A percentile compares a stretch with the other conserved stretches of the same genome.
phyloP scores from a whole-genome alignment of 805 yeast genomes.

The Ogataea trehalophila region DNA sequence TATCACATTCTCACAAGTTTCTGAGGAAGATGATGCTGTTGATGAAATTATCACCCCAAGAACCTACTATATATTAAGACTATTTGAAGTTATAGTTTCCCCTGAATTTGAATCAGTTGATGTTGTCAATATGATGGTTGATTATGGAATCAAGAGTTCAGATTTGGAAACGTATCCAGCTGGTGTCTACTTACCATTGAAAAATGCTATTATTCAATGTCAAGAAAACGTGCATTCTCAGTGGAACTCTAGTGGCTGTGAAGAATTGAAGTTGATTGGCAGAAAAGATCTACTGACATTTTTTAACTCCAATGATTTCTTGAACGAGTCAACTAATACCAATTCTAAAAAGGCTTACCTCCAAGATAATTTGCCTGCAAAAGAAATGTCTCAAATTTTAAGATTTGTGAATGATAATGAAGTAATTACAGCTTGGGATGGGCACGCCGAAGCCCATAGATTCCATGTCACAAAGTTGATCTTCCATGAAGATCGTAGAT shows the following conservation, averaged over 20 bases:
- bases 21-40: conserved; percentile 54
- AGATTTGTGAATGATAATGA: conserved; percentile 39
- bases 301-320: conserved; percentile 5
- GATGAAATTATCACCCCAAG: conserved; percentile 64
- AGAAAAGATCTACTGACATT: conserved; percentile 53
- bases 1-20: conserved; percentile 60
- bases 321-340: conserved; percentile 2
- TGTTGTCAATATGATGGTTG: conserved; percentile 58
- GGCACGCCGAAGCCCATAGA: conserved; percentile 64
- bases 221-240: conserved; percentile 48
- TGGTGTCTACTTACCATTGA: conserved; percentile 65
- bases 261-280: conserved; percentile 54
- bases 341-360: conserved; percentile 2
- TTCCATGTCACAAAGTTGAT: conserved; percentile 64
- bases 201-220: conserved; percentile 51
- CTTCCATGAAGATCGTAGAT: conserved; percentile 74
- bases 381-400: conserved; percentile 40
- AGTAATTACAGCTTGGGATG: conserved; percentile 59
- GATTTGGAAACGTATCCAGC: conserved; percentile 68
- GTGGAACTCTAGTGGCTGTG: conserved; percentile 32
- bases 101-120: conserved; percentile 46
- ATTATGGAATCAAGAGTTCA: conserved; percentile 43
- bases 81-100: conserved; percentile 61
- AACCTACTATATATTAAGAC: conserved; percentile 50
- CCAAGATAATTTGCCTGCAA: conserved; percentile 13